A percentile compares a stretch with the other conserved stretches of the same genome.
These are phyloP conservation scores for Arthrobotrys entomopaga DNA, from an alignment of 2,329 filamentous ascomycete genomes.

Conservation along the genomic window DNA sequence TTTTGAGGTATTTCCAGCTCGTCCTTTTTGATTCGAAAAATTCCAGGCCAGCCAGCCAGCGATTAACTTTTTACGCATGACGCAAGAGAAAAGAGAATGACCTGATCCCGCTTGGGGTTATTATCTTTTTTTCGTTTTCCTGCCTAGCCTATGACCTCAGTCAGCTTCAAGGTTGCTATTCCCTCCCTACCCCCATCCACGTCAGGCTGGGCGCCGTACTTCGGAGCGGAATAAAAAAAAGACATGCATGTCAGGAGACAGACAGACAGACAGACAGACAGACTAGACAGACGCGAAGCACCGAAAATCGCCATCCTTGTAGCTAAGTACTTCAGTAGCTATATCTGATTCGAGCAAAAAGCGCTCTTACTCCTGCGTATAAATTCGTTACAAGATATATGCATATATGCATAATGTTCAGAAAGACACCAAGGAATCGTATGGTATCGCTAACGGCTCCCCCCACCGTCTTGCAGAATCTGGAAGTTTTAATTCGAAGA, in stretches of 20 bases:
- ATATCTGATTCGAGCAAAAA: too few species aligned
- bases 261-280: too few species aligned
- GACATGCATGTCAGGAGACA: conserved; percentile 10
- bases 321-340: too few species aligned
- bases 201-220: background rate
- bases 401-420: background rate
- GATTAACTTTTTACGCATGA: conserved; percentile 34
- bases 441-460: background rate
- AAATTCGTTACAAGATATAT: background rate
- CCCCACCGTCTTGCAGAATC: background rate
- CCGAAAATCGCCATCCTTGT: conserved; percentile 15
- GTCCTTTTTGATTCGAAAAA: too few species aligned
- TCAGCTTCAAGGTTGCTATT: background rate
- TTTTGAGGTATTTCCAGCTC: conserved; percentile 46
- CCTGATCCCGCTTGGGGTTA: background rate
- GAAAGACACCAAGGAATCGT: too few species aligned
- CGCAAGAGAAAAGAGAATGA: conserved; percentile 31
- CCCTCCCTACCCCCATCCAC: too few species aligned
- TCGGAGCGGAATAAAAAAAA: conserved; percentile 18
- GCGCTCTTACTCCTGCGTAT: conserved; percentile 4
- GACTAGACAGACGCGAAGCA: conserved; percentile 16
- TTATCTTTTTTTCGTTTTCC: background rate
- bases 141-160: conserved; percentile 6
- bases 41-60: background rate
- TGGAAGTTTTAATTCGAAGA: background rate